Conservation (phyloP, 176 grass and related monocot species). For the Zoysia pacifica region DNA sequence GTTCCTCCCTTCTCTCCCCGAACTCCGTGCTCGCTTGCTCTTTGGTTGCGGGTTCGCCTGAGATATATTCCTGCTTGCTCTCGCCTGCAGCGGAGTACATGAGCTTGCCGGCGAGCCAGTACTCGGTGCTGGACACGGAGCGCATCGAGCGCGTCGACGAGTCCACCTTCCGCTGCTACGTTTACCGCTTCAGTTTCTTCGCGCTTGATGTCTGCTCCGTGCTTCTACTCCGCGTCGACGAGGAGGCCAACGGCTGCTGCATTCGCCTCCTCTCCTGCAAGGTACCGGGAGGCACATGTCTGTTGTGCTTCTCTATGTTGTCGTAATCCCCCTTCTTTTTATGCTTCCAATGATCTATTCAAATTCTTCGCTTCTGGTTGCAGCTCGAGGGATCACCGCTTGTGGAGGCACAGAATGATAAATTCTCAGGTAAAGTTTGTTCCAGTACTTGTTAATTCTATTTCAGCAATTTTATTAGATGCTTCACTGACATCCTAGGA, state of each 20-base stretch:
- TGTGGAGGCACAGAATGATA: constrained; percentile 96
- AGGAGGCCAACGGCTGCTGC: constrained; percentile 81
- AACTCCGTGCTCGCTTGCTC: not conserved
- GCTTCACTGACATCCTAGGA: not conserved
- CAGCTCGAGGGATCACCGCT: constrained; percentile 90
- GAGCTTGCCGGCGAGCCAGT: constrained; percentile 93
- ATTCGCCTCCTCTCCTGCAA: constrained; percentile 89
- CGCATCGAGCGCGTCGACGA: constrained; percentile 91
- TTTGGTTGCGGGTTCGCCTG: not conserved
- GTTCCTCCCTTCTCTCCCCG: not conserved
- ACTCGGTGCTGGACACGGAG: constrained; percentile 96
- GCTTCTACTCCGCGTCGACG: constrained; percentile 84
- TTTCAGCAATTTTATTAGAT: not conserved
- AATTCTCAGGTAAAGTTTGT: constrained; percentile 73
- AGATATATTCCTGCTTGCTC: constrained; percentile 1
- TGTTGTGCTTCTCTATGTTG: not conserved
- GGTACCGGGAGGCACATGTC: constrained; percentile 26
- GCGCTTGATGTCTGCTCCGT: constrained; percentile 93
- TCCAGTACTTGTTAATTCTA: not conserved
- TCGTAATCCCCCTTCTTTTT: not conserved
- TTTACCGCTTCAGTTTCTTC: constrained; percentile 95
- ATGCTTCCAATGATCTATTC: not conserved
- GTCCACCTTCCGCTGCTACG: constrained; percentile 86
- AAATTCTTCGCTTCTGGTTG: not conserved
- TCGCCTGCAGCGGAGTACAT: constrained; percentile 75